Evolutionary conservation across 768 basidiomycete species (phyloP).

Genomic region (Sutorius australiensis): DNA sequence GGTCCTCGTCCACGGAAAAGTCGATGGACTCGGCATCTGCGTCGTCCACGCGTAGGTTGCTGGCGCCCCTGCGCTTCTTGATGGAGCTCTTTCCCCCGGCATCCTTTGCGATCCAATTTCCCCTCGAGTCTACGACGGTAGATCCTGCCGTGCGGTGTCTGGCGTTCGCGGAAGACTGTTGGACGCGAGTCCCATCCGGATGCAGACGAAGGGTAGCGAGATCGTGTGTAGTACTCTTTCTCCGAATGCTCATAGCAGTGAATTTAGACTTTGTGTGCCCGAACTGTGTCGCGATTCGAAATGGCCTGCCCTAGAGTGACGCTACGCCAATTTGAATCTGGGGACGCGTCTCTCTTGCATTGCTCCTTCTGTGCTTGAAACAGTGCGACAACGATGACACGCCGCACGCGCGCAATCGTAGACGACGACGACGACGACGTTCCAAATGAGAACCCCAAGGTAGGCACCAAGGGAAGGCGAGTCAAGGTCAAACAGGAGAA

Average conservation of each 20-base stretch:
- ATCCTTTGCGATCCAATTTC: conserved; percentile 66
- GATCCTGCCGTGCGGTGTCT: conserved; percentile 33
- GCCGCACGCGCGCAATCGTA: conserved; percentile 23
- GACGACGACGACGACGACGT: conserved; percentile 25
- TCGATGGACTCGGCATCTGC: conserved; percentile 24
- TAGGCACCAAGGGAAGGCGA: conserved; percentile 3
- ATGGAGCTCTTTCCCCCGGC: conserved; percentile 52
- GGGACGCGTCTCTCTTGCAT: conserved; percentile 17
- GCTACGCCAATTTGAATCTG: background rate
- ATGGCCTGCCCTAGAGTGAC: conserved; percentile 20
- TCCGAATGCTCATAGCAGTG: conserved; percentile 29
- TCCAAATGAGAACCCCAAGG: conserved; percentile 29
- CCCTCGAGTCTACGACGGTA: conserved; percentile 44
- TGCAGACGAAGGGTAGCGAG: conserved; percentile 61
- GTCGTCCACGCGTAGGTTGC: conserved; percentile 18
- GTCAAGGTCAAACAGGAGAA: conserved; percentile 31
- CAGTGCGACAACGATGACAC: conserved; percentile 20
- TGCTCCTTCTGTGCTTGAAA: background rate
- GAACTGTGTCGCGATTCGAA: conserved; percentile 9
- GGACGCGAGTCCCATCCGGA: conserved; percentile 59
- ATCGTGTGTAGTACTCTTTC: conserved; percentile 59
- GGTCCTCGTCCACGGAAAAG: conserved; percentile 20
- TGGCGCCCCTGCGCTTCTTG: conserved; percentile 32
- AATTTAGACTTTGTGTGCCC: background rate
- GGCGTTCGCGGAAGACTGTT: conserved; percentile 38